phyloP scores from a whole-genome alignment of 257 asterid species.

The Salvia splendens region DNA sequence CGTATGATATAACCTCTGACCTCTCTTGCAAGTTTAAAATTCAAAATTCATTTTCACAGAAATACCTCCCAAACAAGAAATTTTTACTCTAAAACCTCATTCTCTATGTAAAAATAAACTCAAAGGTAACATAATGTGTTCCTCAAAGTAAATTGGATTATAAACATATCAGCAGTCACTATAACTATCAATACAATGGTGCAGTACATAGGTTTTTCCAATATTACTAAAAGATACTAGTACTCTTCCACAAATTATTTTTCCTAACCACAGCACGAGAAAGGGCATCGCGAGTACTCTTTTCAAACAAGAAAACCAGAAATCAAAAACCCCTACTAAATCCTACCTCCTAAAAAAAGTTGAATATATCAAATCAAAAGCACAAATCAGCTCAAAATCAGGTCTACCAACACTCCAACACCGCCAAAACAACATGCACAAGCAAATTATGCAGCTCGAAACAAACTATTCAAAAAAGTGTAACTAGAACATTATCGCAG shows the following conservation, averaged over 20 bases:
- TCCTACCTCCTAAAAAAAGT: neutral
- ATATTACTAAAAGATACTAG: neutral
- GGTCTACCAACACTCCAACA: conserved; percentile 23
- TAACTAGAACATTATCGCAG: neutral
- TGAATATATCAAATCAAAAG: neutral
- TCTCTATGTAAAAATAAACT: no score
- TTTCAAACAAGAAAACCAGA: neutral
- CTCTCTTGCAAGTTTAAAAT: conserved; percentile 3
- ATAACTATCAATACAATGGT: neutral
- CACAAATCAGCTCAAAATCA: conserved; percentile 18
- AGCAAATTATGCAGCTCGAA: conserved; percentile 25
- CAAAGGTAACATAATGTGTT: neutral
- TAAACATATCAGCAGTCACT: neutral
- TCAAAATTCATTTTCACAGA: neutral
- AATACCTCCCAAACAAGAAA: neutral
- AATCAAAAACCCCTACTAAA: neutral
- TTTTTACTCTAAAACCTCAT: conserved; percentile 12
- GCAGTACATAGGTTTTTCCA: neutral
- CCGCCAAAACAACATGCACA: conserved; percentile 37
- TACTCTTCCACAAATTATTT: neutral
- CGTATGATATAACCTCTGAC: neutral
- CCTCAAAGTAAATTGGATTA: neutral
- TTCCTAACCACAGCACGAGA: neutral
- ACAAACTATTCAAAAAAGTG: neutral
- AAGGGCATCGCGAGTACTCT: neutral